Evolutionary conservation across 371 early-diverging fungal species (phyloP).

Genomic region (Mortierella polycephala): DNA sequence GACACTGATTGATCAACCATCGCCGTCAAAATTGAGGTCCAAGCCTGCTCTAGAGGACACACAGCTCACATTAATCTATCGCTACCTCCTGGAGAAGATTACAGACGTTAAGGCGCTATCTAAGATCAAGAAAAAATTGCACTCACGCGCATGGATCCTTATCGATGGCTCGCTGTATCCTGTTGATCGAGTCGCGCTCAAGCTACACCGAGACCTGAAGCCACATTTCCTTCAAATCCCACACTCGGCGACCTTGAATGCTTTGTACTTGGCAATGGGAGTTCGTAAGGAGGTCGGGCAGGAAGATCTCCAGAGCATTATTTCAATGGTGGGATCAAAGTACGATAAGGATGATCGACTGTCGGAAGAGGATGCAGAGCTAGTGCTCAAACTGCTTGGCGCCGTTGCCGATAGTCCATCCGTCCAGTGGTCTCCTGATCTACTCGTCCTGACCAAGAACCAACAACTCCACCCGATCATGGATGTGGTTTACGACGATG

Average conservation of each 20-base stretch:
- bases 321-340: background rate
- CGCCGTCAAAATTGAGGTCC: background rate
- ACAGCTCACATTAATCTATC: conserved; percentile 7
- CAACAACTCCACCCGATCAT: background rate
- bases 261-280: conserved; percentile 25
- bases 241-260: background rate
- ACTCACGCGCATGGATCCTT: conserved; percentile 16
- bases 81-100: conserved; percentile 2
- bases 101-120: background rate
- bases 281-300: conserved; percentile 13
- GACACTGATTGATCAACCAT: background rate
- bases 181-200: conserved; percentile 18
- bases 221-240: conserved; percentile 25
- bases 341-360: background rate
- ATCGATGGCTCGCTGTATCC: conserved; percentile 13
- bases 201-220: conserved; percentile 3
- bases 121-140: conserved; percentile 1
- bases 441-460: conserved; percentile 16
- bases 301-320: conserved; percentile 11
- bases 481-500: conserved; percentile 29
- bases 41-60: background rate
- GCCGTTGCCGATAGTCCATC: background rate
- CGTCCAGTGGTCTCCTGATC: background rate
- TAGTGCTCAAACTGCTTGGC: conserved; percentile 12
- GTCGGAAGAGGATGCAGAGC: conserved; percentile 3